Evolutionary conservation across 31 red algal genomes (phyloP), one percentile per base, ranked within the genome.

Genomic region (Asparagopsis taxiformis): DNA sequence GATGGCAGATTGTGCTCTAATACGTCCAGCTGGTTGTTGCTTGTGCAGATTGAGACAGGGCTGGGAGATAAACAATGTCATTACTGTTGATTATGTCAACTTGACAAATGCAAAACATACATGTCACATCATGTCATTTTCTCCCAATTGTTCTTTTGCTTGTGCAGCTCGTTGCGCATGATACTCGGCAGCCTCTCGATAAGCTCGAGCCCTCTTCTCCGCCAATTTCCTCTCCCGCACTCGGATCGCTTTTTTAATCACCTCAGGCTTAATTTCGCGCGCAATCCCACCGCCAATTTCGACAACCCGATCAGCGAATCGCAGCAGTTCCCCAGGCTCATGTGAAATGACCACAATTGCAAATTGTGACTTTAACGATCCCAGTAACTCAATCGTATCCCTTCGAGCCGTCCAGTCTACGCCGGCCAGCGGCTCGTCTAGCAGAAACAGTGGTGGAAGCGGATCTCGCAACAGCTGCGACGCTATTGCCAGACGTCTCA

Each of bases 381-480:
- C 85, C n/a, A 95, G 64, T 10, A 95, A 51, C 24, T 61, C 51
- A 48, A 72, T 62, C 6, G 91, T 32, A 3, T 78, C 65, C 23
- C 81, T 55, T 0, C 87, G 79, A 15, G 46, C 76, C 17, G 73
- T 67, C 61, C 60, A 68, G 44, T 95, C 92, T 20, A 95, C 82
- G n/a, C 92, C 92, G 19, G 85, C 79, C 22, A 95, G 69, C 17
- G 92, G 92, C 46, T 95, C 92, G 51, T 95, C 92, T 24, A 95
- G 59, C 11, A 90, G 58, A 36, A 95, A 70, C 11, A 95, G 59
- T 1, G 44, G 35, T 38, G 77, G 77, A 11, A 29, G 36, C 24
- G 85, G 77, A 11, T 85, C 34, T 31, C 86, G 72, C 63, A 89
- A 59, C 19, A 95, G 80, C 64, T 95, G 92, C 1, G 36, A 59